These are phyloP conservation scores for Pleurotus giganteus DNA, from an alignment of 768 basidiomycete genomes.

Conservation along the genomic window DNA sequence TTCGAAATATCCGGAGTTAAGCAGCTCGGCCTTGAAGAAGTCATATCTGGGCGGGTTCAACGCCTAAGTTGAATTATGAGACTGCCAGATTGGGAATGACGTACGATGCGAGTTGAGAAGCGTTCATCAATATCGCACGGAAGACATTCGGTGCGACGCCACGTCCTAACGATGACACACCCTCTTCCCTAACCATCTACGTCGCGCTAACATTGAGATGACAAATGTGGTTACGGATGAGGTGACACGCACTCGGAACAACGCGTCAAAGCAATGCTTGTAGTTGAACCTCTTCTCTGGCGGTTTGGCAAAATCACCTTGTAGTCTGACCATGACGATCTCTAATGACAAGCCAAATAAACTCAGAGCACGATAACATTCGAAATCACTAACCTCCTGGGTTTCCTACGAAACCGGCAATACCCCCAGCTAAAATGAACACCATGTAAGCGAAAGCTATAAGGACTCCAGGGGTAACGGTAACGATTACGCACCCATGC, in stretches of 20 bases:
- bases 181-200: slow-evolving; percentile 88
- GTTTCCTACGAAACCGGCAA: slow-evolving; percentile 87
- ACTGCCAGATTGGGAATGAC: slow-evolving; percentile 28
- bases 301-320: slow-evolving; percentile 88
- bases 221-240: neutral
- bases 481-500: slow-evolving; percentile 64
- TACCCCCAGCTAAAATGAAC: slow-evolving; percentile 62
- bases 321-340: slow-evolving; percentile 83
- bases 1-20: no score
- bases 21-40: neutral
- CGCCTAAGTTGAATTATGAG: no score
- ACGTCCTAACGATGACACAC: slow-evolving; percentile 66
- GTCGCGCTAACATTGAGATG: neutral
- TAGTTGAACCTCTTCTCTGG: slow-evolving; percentile 89
- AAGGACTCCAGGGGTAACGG: slow-evolving; percentile 1
- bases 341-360: slow-evolving; percentile 33
- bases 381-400: slow-evolving; percentile 59
- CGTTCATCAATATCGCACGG: slow-evolving; percentile 87
- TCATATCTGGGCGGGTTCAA: neutral
- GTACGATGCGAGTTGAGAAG: slow-evolving; percentile 87
- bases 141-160: slow-evolving; percentile 86
- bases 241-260: slow-evolving; percentile 65
- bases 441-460: slow-evolving; percentile 5
- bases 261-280: slow-evolving; percentile 84
- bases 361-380: neutral